phyloP scores from a whole-genome alignment of 257 asterid species.

The Nicotiana undulata region DNA sequence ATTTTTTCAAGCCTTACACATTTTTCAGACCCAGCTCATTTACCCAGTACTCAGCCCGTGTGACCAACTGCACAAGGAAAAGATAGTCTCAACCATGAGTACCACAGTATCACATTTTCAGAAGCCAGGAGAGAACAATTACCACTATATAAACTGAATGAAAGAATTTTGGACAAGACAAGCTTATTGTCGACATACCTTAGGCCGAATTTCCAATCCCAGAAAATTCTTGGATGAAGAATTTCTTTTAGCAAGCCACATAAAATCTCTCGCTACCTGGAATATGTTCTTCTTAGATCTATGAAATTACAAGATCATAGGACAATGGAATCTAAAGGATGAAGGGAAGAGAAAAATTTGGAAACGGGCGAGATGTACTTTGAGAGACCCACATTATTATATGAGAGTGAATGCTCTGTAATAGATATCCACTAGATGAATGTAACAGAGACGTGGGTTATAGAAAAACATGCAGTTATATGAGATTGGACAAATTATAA shows the following conservation, averaged over 20 bases:
- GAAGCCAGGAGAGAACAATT: constrained; percentile 4
- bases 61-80: constrained; percentile 58
- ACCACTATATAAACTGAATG: background rate
- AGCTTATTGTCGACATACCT: constrained; percentile 37
- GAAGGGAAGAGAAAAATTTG: background rate
- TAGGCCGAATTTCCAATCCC: constrained; percentile 89
- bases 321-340: background rate
- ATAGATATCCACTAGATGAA: background rate
- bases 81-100: constrained; percentile 4
- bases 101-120: constrained; percentile 11
- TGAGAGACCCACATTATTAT: background rate
- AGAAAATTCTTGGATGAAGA: constrained; percentile 50
- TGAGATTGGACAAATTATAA: background rate
- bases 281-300: background rate
- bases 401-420: background rate
- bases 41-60: constrained; percentile 81
- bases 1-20: constrained; percentile 46
- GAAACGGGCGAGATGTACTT: background rate
- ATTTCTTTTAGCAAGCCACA: constrained; percentile 69
- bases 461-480: too few relatives aligned
- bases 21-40: constrained; percentile 60
- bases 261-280: constrained; percentile 90
- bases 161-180: constrained; percentile 4
- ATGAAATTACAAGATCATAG: background rate
- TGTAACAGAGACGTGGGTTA: background rate